Percentiles rank a stretch among this genome's conserved stretches.
These are phyloP conservation scores for Agaricales sp. DNA, from an alignment of 1,284 basidiomycete species.

Conservation along the genomic window DNA sequence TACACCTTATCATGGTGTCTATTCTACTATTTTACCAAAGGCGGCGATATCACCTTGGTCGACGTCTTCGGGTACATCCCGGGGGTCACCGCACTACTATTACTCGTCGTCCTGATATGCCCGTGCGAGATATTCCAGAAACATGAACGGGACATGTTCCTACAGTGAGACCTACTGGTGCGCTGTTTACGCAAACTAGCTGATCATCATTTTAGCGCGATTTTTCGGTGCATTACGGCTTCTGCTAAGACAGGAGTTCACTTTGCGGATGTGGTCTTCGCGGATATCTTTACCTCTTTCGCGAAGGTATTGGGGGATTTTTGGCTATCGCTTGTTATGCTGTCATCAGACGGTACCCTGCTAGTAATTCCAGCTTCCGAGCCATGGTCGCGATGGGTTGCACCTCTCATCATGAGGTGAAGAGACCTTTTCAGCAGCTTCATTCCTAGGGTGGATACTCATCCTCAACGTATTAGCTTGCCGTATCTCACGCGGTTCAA, in stretches of 20 bases:
- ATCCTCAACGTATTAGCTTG: slow-evolving; percentile 38
- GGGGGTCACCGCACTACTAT: slow-evolving; percentile 50
- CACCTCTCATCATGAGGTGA: slow-evolving; percentile 83
- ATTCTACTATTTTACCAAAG: slow-evolving; percentile 51
- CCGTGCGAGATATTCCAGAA: slow-evolving; percentile 61
- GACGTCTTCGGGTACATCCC: slow-evolving; percentile 73
- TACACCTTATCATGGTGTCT: slow-evolving; percentile 54
- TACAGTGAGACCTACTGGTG: slow-evolving; percentile 43
- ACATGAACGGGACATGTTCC: slow-evolving; percentile 63
- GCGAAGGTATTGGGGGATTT: slow-evolving; percentile 95
- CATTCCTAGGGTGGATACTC: slow-evolving; percentile 3
- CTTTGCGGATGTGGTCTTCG: slow-evolving; percentile 90
- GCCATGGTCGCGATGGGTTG: slow-evolving; percentile 61
- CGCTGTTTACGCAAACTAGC: neutral
- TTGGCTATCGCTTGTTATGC: slow-evolving; percentile 81
- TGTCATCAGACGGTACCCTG: slow-evolving; percentile 68
- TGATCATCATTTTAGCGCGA: slow-evolving; percentile 32
- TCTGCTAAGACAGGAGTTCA: slow-evolving; percentile 53
- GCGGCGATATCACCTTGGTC: slow-evolving; percentile 40
- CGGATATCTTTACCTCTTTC: slow-evolving; percentile 93
- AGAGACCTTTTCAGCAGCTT: slow-evolving; percentile 14
- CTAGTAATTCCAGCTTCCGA: slow-evolving; percentile 50
- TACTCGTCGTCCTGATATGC: slow-evolving; percentile 47
- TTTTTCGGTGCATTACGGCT: slow-evolving; percentile 68
- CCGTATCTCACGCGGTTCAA: slow-evolving; percentile 89